Percentiles rank a stretch among this genome's conserved stretches.
Evolutionary conservation across 2,329 filamentous ascomycete genomes (phyloP).

Genomic region (Trichoderma atrobrunneum): DNA sequence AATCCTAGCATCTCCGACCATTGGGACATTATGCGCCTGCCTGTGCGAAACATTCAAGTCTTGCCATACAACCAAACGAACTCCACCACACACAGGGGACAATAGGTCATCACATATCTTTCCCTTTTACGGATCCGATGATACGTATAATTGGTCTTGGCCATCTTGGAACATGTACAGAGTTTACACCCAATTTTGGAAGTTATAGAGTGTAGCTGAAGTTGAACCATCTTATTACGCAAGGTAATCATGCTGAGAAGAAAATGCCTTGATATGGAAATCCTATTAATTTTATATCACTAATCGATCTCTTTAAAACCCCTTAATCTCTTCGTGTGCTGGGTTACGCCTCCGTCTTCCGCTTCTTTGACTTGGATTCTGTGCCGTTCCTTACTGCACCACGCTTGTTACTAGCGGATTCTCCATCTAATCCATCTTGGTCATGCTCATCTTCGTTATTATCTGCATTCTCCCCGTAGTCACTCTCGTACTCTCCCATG

Average conservation of each 20-base stretch:
- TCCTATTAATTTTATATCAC: neutral
- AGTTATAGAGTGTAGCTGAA: neutral
- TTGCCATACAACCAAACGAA: conserved; percentile 32
- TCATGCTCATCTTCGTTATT: conserved; percentile 28
- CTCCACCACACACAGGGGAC: conserved; percentile 20
- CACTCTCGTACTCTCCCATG: conserved; percentile 36
- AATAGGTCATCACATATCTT: neutral
- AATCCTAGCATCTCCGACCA: conserved; percentile 40
- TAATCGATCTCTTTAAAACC: neutral
- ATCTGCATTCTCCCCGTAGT: conserved; percentile 35
- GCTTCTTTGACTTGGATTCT: conserved; percentile 26
- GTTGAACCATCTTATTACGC: neutral
- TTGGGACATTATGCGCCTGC: conserved; percentile 39
- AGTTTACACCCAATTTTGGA: neutral
- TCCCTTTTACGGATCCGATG: neutral
- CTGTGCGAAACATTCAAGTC: conserved; percentile 35
- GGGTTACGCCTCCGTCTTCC: conserved; percentile 22
- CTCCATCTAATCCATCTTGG: conserved; percentile 21
- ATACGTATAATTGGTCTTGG: neutral
- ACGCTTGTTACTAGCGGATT: conserved; percentile 26
- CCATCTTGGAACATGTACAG: neutral
- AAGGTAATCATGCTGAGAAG: neutral
- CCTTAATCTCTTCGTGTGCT: neutral
- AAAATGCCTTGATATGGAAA: neutral
- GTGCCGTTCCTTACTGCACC: conserved; percentile 20